Base-by-base conservation (phyloP, 306 rosid species). In the Malus sylvestris region DNA sequence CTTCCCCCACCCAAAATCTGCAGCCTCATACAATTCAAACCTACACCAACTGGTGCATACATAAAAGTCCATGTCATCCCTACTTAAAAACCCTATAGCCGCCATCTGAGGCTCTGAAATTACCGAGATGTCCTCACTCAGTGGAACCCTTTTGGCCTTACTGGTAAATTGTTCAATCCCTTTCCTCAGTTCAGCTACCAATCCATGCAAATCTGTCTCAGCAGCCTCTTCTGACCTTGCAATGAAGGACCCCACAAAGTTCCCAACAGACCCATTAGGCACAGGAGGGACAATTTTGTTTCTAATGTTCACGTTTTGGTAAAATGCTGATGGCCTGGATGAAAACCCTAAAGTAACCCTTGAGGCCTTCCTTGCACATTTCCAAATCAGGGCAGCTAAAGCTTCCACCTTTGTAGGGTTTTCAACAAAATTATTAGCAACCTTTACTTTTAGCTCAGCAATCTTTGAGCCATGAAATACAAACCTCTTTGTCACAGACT, bases 1-100 rank as follows among this genome's bases (percentile, higher is more conserved):
- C 14, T 72, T 71, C 23, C 86, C 85, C 85, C 82, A 74, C 57
- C 85, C 85, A 69, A 82, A 82, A 64, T 82, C 85, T 3, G 58
- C 29, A 4, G 53, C 62, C 23, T 78, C 74, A 8, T 82, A 78
- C 11, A 82, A 10, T 3, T 13, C 23, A 22, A 69, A 65, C 49
- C 68, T 65, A 8, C 83, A 83, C 81, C 76, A 79, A 44, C 86
- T 76, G 6, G 83, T 35, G 66, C 58, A 79, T 13, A 0, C 22
- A 9, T 71, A 71, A 12, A 72, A 72, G 66, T 57, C 67, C 23
- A 72, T 57, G 52, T 57, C 67, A 35, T 57, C 52, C 9, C 76
- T 35, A 4, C 4, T 55, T 23, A 67, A 38, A 10, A 67, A 20
- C 14, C 30, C 22, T 10, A 67, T 40, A 40, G 52, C 71, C 30